Conservation (phyloP, 78 protist species). For the Corallochytrium limacisporum region DNA sequence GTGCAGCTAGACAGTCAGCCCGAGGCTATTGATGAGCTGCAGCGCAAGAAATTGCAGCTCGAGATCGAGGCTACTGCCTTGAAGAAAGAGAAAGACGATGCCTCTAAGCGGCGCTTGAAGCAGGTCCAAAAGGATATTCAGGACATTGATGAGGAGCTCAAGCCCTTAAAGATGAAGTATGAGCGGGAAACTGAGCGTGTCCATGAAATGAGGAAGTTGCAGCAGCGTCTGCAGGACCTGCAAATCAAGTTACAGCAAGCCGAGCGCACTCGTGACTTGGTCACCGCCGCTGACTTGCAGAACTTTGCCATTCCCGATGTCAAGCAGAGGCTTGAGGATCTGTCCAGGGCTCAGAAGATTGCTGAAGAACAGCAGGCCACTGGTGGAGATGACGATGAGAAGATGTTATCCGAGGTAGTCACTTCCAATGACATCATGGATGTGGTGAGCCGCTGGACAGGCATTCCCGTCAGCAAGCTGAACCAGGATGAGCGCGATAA, state of each 20-base stretch:
- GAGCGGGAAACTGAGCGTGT: constrained; percentile 65
- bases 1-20: constrained; percentile 88
- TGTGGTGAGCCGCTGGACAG: constrained; percentile 86
- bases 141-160: constrained; percentile 23
- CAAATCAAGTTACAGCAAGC: constrained; percentile 57
- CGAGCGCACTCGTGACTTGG: constrained; percentile 60
- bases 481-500: constrained; percentile 61
- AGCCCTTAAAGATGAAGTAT: constrained; percentile 21
- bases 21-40: constrained; percentile 72
- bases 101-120: constrained; percentile 41
- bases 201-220: constrained; percentile 42
- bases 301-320: constrained; percentile 81
- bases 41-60: constrained; percentile 72
- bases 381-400: neutral
- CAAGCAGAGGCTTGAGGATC: constrained; percentile 30
- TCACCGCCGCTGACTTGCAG: constrained; percentile 67
- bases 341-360: neutral
- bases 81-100: constrained; percentile 56
- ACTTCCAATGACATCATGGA: constrained; percentile 49
- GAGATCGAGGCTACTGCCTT: constrained; percentile 80
- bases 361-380: constrained; percentile 19
- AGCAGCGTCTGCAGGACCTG: constrained; percentile 52
- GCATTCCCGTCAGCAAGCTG: constrained; percentile 85
- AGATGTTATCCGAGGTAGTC: constrained; percentile 47
- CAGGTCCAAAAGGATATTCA: constrained; percentile 43